Conservation (phyloP, 2,329 filamentous ascomycete species). For the Fusarium liriodendri region DNA sequence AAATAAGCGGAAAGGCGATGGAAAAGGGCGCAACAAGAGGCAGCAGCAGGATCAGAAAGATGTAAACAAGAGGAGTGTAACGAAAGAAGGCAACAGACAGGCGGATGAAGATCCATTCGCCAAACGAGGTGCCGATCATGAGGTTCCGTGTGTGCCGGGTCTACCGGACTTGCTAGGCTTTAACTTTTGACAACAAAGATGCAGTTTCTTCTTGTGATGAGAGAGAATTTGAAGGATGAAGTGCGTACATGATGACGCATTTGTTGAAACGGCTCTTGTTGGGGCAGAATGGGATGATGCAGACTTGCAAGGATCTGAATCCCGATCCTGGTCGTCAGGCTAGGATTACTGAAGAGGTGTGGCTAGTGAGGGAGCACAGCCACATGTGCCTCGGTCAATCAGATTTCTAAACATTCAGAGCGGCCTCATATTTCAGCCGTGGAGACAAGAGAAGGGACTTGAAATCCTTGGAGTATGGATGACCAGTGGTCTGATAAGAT, state of each 20-base stretch:
- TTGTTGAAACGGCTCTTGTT: conserved; percentile 34
- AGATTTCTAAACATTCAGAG: not conserved
- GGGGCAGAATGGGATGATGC: conserved; percentile 18
- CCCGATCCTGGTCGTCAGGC: not conserved
- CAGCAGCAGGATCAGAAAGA: conserved; percentile 44
- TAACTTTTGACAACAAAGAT: not conserved
- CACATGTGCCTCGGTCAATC: not conserved
- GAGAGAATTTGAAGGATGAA: not conserved
- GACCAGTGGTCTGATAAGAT: not conserved
- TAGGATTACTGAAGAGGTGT: conserved; percentile 4
- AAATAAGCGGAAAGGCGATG: conserved; percentile 21
- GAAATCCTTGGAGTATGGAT: not conserved
- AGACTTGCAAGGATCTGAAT: conserved; percentile 20
- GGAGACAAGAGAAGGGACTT: not conserved
- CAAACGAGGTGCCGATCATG: conserved; percentile 53
- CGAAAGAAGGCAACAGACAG: conserved; percentile 56
- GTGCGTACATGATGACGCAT: conserved; percentile 20
- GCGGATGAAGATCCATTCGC: conserved; percentile 59
- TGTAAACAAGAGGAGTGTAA: conserved; percentile 56
- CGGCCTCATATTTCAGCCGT: not conserved
- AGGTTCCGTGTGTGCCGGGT: conserved; percentile 1
- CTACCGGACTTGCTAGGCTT: not conserved
- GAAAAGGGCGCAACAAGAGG: conserved; percentile 31
- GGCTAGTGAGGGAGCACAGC: conserved; percentile 14
- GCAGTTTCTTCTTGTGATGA: too few relatives aligned